Base-by-base conservation (phyloP, 306 rosid species). In the Carpinus fangiana region DNA sequence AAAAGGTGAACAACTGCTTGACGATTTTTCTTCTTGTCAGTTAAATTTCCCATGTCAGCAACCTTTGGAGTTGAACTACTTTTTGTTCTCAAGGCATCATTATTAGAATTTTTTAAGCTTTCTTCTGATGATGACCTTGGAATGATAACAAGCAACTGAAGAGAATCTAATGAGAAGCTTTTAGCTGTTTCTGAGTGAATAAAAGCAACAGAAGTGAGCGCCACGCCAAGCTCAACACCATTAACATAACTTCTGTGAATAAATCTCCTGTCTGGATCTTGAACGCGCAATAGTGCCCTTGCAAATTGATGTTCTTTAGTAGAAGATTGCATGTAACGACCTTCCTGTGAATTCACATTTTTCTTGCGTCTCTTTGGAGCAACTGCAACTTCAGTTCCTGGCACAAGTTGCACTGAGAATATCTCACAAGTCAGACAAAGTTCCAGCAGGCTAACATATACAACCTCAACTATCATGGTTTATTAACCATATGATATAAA, bases 151-250 rank as follows among this genome's bases (percentile, higher is more conserved):
- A 92, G 91, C 69, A 84, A 81, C 84, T 90, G 94, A 81, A 91
- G 97, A 85, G 86, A 78, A 81, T 83, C 69, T 26, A 86, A 83
- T 31, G 91, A 85, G 71, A 86, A 90, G 73, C 16, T 84, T 57
- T 89, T 88, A 84, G 93, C 93, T 31, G 98, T 95, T 79, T 90
- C 97, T 34, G 98, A 95, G 76, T 95, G 97, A 78, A 90, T 84
- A 70, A 92, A 79, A 73, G 91, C 98, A 79, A 91, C 92, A 54
- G 97, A 88, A 70, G 97, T 95, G 78, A 90, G 97, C 76, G 82
- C 91, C 66, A 88, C 85, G 26, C 85, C 87, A 79, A 94, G 79
- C 85, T 94, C 89, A 75, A 85, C 75, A 70, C 91, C 92, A 61
- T 80, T 75, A 72, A 81, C 78, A 66, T 34, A 69, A 73, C 80